phyloP scores from a whole-genome alignment of 768 basidiomycete species.

The Boletus pseudo-olivaceus region DNA sequence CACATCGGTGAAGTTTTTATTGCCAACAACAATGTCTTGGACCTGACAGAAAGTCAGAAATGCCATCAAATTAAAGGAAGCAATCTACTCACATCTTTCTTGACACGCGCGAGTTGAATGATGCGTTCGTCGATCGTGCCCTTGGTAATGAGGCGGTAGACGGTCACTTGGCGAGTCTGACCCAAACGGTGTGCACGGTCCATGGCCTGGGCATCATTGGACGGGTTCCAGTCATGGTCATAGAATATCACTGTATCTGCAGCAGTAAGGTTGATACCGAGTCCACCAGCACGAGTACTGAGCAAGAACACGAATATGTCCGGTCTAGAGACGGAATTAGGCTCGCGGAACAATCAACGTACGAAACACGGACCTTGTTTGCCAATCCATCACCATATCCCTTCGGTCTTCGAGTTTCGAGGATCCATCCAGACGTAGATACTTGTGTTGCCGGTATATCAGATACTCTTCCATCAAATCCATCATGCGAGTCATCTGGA shows the following conservation, averaged over 20 bases:
- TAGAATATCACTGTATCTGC: constrained; percentile 31
- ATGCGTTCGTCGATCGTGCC: constrained; percentile 98
- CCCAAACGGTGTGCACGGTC: constrained; percentile 96
- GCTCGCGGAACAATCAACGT: neutral
- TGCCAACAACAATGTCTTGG: constrained; percentile 98
- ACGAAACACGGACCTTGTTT: constrained; percentile 67
- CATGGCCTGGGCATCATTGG: constrained; percentile 98
- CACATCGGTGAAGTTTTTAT: constrained; percentile 90
- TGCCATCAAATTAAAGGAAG: neutral
- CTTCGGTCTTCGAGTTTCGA: constrained; percentile 94
- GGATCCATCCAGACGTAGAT: constrained; percentile 87
- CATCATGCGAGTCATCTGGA: constrained; percentile 99
- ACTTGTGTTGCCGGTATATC: constrained; percentile 94
- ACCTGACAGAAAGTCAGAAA: constrained; percentile 50
- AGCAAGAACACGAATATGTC: constrained; percentile 94
- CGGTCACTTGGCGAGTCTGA: constrained; percentile 95
- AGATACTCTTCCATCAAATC: constrained; percentile 98
- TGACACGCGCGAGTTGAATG: constrained; percentile 90
- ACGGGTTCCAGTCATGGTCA: constrained; percentile 60
- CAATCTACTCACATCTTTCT: constrained; percentile 75
- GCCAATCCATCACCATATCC: constrained; percentile 99
- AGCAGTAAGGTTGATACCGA: constrained; percentile 96
- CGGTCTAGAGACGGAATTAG: constrained; percentile 36
- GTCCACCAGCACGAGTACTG: constrained; percentile 92
- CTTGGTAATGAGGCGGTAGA: constrained; percentile 90